phyloP scores from a whole-genome alignment of 2,329 filamentous ascomycete genomes.

The Colletotrichum spinosum region DNA sequence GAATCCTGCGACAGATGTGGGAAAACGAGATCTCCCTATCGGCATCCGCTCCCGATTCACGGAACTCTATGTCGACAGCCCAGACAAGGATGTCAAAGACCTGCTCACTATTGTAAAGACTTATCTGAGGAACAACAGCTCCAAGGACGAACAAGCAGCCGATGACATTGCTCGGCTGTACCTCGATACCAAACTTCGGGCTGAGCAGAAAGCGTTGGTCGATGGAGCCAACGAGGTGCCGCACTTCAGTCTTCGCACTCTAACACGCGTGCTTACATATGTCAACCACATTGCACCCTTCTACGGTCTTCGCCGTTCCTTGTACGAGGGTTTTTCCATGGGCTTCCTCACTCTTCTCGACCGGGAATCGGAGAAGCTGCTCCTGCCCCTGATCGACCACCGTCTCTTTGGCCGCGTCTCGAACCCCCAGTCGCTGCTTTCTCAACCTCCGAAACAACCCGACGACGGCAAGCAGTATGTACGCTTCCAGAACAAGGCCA shows the following conservation, averaged over 20 bases:
- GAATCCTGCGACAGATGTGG: slow-evolving; percentile 98
- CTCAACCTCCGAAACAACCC: slow-evolving; percentile 82
- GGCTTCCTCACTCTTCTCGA: slow-evolving; percentile 93
- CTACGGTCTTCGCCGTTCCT: slow-evolving; percentile 85
- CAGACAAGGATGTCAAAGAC: slow-evolving; percentile 88
- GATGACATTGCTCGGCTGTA: slow-evolving; percentile 90
- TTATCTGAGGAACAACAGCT: slow-evolving; percentile 80
- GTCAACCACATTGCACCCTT: slow-evolving; percentile 85
- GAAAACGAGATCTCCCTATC: slow-evolving; percentile 91
- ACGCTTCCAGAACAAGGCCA: slow-evolving; percentile 75
- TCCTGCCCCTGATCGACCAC: slow-evolving; percentile 83
- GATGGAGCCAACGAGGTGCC: slow-evolving; percentile 96
- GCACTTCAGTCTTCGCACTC: slow-evolving; percentile 94
- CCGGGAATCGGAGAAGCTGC: slow-evolving; percentile 80
- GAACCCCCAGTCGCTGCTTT: slow-evolving; percentile 78
- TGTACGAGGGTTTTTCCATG: slow-evolving; percentile 98
- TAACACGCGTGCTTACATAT: slow-evolving; percentile 91
- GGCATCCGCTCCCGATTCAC: slow-evolving; percentile 94
- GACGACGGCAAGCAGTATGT: slow-evolving; percentile 83
- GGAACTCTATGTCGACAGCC: slow-evolving; percentile 92
- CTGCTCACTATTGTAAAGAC: slow-evolving; percentile 88
- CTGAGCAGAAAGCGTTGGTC: slow-evolving; percentile 85
- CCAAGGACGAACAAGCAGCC: slow-evolving; percentile 78
- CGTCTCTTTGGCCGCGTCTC: slow-evolving; percentile 79
- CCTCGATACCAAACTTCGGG: slow-evolving; percentile 84